Conservation (phyloP, 179 eudicot species). For the Spinacia oleracea region DNA sequence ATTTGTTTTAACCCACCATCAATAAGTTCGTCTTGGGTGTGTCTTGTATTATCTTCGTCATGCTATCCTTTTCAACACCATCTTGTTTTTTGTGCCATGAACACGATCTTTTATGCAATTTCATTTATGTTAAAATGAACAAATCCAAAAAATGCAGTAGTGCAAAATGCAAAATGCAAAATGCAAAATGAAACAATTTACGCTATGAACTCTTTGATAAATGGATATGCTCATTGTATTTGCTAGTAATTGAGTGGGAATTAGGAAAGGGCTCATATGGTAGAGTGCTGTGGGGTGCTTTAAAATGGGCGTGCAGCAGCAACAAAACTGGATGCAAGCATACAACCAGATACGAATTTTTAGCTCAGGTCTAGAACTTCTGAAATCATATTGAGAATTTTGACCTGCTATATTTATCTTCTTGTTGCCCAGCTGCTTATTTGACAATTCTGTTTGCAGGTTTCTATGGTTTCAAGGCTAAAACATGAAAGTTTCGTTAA, state of each 20-base stretch:
- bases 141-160: conserved; percentile 1
- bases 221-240: too few relatives aligned
- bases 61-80: conserved; percentile 5
- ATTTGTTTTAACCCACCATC: too few relatives aligned
- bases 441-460: conserved; percentile 23
- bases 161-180: too few relatives aligned
- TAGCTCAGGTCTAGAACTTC: conserved; percentile 57
- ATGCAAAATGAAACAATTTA: too few relatives aligned
- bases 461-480: conserved; percentile 43
- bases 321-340: conserved; percentile 78
- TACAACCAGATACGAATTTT: conserved; percentile 86
- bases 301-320: conserved; percentile 72
- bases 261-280: conserved; percentile 94
- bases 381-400: background rate
- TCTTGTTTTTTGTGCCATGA: too few relatives aligned
- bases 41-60: background rate
- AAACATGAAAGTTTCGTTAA: conserved; percentile 39
- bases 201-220: too few relatives aligned
- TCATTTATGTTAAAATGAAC: conserved; percentile 1
- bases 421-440: background rate
- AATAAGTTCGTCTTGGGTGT: background rate
- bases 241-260: too few relatives aligned
- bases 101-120: too few relatives aligned
- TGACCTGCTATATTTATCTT: background rate
- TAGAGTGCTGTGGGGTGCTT: conserved; percentile 70